Percentiles rank a stretch among this genome's conserved stretches.
These are phyloP conservation scores for Udeniomyces megalosporus DNA, from an alignment of 768 basidiomycete genomes.

Conservation along the genomic window DNA sequence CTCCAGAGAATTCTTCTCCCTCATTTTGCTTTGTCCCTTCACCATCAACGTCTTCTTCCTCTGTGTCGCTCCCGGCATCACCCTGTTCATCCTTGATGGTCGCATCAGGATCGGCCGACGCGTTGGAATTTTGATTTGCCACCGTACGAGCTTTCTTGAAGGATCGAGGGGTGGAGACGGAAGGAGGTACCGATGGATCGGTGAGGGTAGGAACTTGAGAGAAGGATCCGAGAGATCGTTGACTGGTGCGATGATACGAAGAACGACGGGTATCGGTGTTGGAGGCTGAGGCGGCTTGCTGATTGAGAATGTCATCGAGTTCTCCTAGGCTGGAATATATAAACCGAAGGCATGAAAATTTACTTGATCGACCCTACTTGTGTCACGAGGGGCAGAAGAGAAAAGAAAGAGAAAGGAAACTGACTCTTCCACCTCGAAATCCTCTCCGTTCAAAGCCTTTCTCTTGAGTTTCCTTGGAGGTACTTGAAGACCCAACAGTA, in stretches of 20 bases:
- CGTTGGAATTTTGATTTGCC: conserved; percentile 26
- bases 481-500: background rate
- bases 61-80: background rate
- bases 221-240: conserved; percentile 7
- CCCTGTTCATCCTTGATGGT: conserved; percentile 14
- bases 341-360: conserved; percentile 5
- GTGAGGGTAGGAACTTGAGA: background rate
- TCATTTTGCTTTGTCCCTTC: conserved; percentile 32
- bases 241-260: conserved; percentile 8
- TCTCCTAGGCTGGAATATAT: background rate
- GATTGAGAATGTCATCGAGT: background rate
- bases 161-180: background rate
- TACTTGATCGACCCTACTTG: conserved; percentile 35
- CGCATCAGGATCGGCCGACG: conserved; percentile 37
- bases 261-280: conserved; percentile 22
- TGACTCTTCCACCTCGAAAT: conserved; percentile 33
- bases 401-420: background rate
- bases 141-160: background rate
- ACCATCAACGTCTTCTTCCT: conserved; percentile 14
- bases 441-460: conserved; percentile 21
- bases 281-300: background rate
- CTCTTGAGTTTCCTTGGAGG: conserved; percentile 41
- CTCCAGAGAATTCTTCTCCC: too few relatives aligned
- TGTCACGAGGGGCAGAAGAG: conserved; percentile 41
- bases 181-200: background rate